Evolutionary conservation across 1,284 basidiomycete genomes (phyloP).

Genomic region (Phlebopus sp.): DNA sequence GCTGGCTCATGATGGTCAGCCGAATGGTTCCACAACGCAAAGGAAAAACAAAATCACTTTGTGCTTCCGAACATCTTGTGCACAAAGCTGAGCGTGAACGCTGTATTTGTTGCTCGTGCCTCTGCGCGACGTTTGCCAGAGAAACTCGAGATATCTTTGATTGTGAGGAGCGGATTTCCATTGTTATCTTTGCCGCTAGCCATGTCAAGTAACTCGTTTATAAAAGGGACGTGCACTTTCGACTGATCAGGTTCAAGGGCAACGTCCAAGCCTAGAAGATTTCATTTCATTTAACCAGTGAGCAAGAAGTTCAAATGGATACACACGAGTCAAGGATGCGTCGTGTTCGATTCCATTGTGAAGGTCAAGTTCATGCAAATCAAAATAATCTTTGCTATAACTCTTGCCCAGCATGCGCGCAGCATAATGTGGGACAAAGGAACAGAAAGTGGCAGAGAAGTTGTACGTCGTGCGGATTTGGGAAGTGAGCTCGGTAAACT

Average conservation of each 20-base stretch:
- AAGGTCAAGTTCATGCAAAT: conserved; percentile 60
- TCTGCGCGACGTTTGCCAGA: conserved; percentile 57
- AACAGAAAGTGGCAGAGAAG: conserved; percentile 64
- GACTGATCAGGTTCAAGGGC: conserved; percentile 51
- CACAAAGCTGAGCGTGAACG: conserved; percentile 44
- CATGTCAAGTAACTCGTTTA: conserved; percentile 53
- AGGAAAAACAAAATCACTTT: conserved; percentile 46
- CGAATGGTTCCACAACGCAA: not conserved
- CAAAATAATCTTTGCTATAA: conserved; percentile 57
- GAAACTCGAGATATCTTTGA: conserved; percentile 53
- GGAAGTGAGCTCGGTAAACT: conserved; percentile 53
- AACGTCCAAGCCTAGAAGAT: conserved; percentile 52
- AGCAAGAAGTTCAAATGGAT: not conserved
- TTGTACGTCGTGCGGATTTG: conserved; percentile 60
- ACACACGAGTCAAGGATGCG: conserved; percentile 65
- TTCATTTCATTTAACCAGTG: not conserved
- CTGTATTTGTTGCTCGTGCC: conserved; percentile 47
- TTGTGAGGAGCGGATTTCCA: conserved; percentile 48
- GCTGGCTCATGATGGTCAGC: conserved; percentile 22
- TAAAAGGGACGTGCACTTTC: conserved; percentile 43
- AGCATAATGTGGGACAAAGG: conserved; percentile 56
- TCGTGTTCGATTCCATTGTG: conserved; percentile 82
- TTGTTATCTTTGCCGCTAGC: conserved; percentile 55
- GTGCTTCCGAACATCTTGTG: conserved; percentile 63
- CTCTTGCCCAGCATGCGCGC: conserved; percentile 55